Percentiles rank a stretch among this genome's conserved stretches.
phyloP scores from a whole-genome alignment of 352 stramenopile species.

The Saprolegnia parasitica region DNA sequence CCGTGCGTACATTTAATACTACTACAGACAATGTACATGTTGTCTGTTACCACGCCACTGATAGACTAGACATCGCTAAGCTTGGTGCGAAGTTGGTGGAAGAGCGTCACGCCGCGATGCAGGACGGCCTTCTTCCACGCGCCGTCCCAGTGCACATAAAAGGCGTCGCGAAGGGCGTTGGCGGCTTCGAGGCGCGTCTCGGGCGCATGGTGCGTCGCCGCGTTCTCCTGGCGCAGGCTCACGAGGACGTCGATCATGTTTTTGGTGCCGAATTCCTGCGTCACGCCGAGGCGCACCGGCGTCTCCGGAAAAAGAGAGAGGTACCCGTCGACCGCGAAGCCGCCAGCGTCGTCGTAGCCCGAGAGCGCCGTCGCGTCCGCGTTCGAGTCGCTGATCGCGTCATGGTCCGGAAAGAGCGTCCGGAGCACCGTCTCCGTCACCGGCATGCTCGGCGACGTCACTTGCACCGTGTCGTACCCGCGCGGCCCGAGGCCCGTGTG shows the following conservation, averaged over 20 bases:
- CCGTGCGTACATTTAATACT: background rate
- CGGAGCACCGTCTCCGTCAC: background rate
- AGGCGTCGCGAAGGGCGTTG: slow-evolving; percentile 61
- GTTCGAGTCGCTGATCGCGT: slow-evolving; percentile 35
- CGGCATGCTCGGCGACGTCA: background rate
- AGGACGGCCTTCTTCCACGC: slow-evolving; percentile 59
- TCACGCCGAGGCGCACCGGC: background rate
- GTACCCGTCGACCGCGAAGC: slow-evolving; percentile 41
- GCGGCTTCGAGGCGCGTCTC: slow-evolving; percentile 45
- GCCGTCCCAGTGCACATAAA: slow-evolving; percentile 68
- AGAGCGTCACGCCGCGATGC: slow-evolving; percentile 34
- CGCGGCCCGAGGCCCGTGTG: slow-evolving; percentile 87
- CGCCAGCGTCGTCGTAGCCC: slow-evolving; percentile 52
- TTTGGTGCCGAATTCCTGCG: slow-evolving; percentile 71
- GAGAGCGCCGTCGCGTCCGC: slow-evolving; percentile 36
- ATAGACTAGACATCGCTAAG: background rate
- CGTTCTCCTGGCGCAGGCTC: slow-evolving; percentile 57
- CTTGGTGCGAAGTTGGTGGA: background rate
- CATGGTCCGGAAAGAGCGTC: slow-evolving; percentile 32
- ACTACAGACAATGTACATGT: too few species aligned
- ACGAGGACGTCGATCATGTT: slow-evolving; percentile 52
- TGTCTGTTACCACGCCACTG: too few species aligned
- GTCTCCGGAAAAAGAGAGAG: slow-evolving; percentile 10
- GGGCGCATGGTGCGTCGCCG: slow-evolving; percentile 44
- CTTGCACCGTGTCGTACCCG: slow-evolving; percentile 40